Percentiles rank a stretch among this genome's conserved stretches.
Conservation (phyloP, 2,329 filamentous ascomycete genomes). For the Hymenoscyphus scutula region DNA sequence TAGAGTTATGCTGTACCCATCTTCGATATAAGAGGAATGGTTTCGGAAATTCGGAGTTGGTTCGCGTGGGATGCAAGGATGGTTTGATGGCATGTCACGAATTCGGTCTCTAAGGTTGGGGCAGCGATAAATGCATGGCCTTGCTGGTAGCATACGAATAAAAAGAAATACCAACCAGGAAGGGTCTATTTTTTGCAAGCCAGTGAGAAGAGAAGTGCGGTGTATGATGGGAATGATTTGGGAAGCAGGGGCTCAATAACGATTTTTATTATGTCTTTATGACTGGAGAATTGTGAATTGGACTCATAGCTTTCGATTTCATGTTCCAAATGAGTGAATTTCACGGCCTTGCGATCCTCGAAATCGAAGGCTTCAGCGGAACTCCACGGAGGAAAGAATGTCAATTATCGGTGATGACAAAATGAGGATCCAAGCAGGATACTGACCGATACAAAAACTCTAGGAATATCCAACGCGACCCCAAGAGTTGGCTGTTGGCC, state of each 20-base stretch:
- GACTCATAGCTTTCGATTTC: not conserved
- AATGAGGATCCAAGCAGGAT: too few species aligned
- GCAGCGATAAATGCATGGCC: constrained; percentile 54
- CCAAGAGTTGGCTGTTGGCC: too few species aligned
- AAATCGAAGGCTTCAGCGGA: not conserved
- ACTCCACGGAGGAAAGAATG: not conserved
- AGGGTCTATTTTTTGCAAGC: constrained; percentile 6
- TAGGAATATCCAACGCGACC: too few species aligned
- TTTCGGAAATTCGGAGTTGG: constrained; percentile 43
- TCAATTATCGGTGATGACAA: too few species aligned
- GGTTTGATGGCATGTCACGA: constrained; percentile 58
- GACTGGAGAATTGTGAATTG: constrained; percentile 5
- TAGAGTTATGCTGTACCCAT: constrained; percentile 97
- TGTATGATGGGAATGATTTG: not conserved
- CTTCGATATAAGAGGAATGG: constrained; percentile 75
- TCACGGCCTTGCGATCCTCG: not conserved
- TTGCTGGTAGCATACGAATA: constrained; percentile 56
- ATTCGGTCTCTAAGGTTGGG: constrained; percentile 47
- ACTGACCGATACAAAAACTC: too few species aligned
- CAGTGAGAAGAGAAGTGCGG: constrained; percentile 8
- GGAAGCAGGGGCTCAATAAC: not conserved
- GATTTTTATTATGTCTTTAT: not conserved
- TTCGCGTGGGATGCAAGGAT: constrained; percentile 51
- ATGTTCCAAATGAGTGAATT: not conserved
- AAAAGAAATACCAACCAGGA: constrained; percentile 40